Conservation (phyloP, 2,329 filamentous ascomycete genomes). For the Paradendryphiella salina region DNA sequence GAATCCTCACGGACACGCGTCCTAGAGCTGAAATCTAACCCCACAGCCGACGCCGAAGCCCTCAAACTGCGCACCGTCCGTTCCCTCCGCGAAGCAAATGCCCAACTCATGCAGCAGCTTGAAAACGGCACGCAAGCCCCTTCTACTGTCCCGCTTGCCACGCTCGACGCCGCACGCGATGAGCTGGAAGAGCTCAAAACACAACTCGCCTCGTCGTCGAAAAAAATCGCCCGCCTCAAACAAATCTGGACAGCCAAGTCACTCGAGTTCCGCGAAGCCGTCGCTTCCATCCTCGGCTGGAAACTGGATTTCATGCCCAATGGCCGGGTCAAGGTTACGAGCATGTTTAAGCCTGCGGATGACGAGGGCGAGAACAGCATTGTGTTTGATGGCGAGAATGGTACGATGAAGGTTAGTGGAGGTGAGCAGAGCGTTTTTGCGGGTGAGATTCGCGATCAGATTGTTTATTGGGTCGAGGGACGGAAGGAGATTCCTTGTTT, state of each 20-base stretch:
- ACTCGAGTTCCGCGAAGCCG: slow-evolving; percentile 91
- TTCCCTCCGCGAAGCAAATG: slow-evolving; percentile 80
- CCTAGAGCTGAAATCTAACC: slow-evolving; percentile 86
- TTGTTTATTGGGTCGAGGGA: slow-evolving; percentile 95
- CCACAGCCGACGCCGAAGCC: slow-evolving; percentile 80
- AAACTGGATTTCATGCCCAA: slow-evolving; percentile 96
- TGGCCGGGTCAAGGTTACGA: slow-evolving; percentile 89
- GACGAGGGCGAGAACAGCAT: slow-evolving; percentile 64
- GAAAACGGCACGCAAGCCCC: slow-evolving; percentile 40
- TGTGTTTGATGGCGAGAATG: slow-evolving; percentile 89
- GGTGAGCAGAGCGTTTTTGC: slow-evolving; percentile 87
- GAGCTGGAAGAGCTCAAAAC: slow-evolving; percentile 65
- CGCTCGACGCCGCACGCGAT: slow-evolving; percentile 73
- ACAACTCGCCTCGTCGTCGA: slow-evolving; percentile 68
- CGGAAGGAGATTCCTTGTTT: slow-evolving; percentile 93
- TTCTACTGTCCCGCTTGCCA: slow-evolving; percentile 72
- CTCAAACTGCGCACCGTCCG: slow-evolving; percentile 80
- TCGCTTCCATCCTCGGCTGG: slow-evolving; percentile 90
- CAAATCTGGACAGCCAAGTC: slow-evolving; percentile 92
- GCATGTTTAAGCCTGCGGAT: slow-evolving; percentile 73
- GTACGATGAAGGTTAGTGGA: slow-evolving; percentile 97
- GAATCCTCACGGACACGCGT: slow-evolving; percentile 77
- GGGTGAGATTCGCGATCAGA: slow-evolving; percentile 77
- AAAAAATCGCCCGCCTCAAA: slow-evolving; percentile 81
- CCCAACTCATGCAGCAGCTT: slow-evolving; percentile 76